Base-by-base conservation (phyloP, 169 alveolate species). In the Eimeria sp. region DNA sequence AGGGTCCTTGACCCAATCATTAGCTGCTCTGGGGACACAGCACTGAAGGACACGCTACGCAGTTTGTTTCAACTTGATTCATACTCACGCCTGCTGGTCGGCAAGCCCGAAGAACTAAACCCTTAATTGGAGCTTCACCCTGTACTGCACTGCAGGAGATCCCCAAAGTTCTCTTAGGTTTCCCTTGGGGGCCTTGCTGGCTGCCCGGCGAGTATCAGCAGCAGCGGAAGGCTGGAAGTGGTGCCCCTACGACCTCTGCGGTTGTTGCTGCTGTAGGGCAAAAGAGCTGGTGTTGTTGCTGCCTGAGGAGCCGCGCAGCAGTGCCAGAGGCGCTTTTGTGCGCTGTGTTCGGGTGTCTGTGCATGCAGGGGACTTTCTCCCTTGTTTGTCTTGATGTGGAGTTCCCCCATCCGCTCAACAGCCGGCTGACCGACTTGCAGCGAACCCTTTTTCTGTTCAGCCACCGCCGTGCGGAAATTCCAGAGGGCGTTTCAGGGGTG, bases 361-460 rank as follows among this genome's bases (percentile, higher is more conserved):
- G 43, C 40, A 56, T 37, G 71, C 89, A 95, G 97, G 97, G 97
- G n/a, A 30, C 78, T 30, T 95, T 95, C 54, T 78, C 93, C n/a
- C 89, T 95, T 13, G 97, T 95, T 37, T 88, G 93, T 85, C 68
- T 95, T 56, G 85, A 95, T 33, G 90, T 95, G 54, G 97, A 95
- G 78, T 95, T 88, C 60, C 83, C 52, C 25, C 83, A 88, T 40
- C 97, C 97, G 27, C 85, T 89, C 60, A 95, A 95, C 49, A 74
- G 76, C 49, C 71, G 90, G 4, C 74, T 95, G 60, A 52, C 54
- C 46, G 85, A 80, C 40, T 46, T 83, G 43, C 54, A 83, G 72
- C 54, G 77, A 56, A 52, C 30, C 56, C 83, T 74, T 37, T 52
- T 23, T 18, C 74, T n/a, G 43, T 23, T 33, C 9, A 0, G 60